Conservation (phyloP, 2,329 filamentous ascomycete species). For the Cryphonectria carpinicola region DNA sequence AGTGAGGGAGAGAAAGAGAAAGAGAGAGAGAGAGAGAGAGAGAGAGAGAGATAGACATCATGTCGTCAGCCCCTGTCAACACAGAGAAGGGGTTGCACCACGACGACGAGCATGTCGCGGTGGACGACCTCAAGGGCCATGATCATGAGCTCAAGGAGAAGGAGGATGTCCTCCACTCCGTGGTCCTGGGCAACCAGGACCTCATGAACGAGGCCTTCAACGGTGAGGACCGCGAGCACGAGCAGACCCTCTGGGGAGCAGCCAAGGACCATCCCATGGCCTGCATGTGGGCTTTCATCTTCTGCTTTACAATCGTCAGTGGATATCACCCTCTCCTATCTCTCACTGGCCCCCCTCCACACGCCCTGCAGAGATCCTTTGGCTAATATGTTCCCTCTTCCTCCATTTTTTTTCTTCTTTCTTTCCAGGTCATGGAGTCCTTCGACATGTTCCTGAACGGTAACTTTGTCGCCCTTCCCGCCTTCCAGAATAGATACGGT, state of each 20-base stretch:
- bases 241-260: constrained; percentile 44
- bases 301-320: constrained; percentile 55
- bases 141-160: constrained; percentile 12
- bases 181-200: constrained; percentile 41
- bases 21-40: background rate
- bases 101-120: background rate
- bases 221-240: constrained; percentile 48
- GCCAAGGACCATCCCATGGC: constrained; percentile 48
- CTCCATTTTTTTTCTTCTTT: too few relatives aligned
- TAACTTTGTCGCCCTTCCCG: constrained; percentile 48
- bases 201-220: constrained; percentile 46
- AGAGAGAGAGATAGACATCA: constrained; percentile 9
- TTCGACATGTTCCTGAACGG: constrained; percentile 54
- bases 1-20: background rate
- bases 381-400: background rate
- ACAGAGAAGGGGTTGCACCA: constrained; percentile 24
- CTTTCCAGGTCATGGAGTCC: constrained; percentile 51
- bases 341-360: too few relatives aligned
- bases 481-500: constrained; percentile 45
- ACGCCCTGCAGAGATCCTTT: background rate
- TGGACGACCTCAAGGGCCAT: constrained; percentile 13
- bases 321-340: background rate
- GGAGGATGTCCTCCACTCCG: constrained; percentile 38
- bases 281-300: constrained; percentile 51
- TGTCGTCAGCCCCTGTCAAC: constrained; percentile 27